Evolutionary conservation across 2,329 filamentous ascomycete species (phyloP).

Genomic region (Neofusicoccum parvum): DNA sequence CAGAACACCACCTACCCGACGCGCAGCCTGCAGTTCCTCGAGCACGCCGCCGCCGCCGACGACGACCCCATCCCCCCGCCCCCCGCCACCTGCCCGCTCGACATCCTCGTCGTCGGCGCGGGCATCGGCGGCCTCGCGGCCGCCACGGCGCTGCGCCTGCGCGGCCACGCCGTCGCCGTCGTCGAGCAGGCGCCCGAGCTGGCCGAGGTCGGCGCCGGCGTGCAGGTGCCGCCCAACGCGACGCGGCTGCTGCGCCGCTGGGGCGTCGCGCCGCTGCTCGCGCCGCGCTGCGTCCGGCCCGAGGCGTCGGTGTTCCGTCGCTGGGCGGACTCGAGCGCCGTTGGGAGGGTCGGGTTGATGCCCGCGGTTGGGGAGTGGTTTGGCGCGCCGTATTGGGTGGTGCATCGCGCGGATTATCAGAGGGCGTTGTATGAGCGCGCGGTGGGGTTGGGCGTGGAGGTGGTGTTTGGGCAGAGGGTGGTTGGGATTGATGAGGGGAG

Average conservation of each 20-base stretch:
- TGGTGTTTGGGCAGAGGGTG: constrained; percentile 24
- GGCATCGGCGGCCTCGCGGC: constrained; percentile 27
- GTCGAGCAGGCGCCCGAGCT: constrained; percentile 39
- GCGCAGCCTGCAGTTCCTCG: constrained; percentile 26
- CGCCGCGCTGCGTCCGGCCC: constrained; percentile 37
- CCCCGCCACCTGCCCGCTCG: background rate
- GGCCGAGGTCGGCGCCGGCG: constrained; percentile 29
- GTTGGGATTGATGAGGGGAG: constrained; percentile 20
- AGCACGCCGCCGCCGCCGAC: too few species aligned
- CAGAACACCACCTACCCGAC: constrained; percentile 30
- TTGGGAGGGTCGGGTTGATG: constrained; percentile 53
- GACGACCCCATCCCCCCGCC: too few species aligned
- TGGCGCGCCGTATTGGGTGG: constrained; percentile 28
- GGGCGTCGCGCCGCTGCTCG: constrained; percentile 38
- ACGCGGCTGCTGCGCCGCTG: constrained; percentile 51
- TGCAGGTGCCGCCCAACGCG: constrained; percentile 27
- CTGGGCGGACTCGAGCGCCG: constrained; percentile 49
- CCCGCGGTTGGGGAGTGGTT: constrained; percentile 51
- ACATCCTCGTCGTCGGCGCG: constrained; percentile 24
- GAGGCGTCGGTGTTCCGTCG: constrained; percentile 52
- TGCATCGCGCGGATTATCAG: constrained; percentile 30
- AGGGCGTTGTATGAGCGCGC: constrained; percentile 25
- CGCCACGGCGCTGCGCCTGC: constrained; percentile 21
- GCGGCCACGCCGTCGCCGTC: constrained; percentile 35
- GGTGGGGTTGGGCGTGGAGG: constrained; percentile 25